phyloP scores from a whole-genome alignment of 2,329 filamentous ascomycete genomes.

The Fusarium sp. region DNA sequence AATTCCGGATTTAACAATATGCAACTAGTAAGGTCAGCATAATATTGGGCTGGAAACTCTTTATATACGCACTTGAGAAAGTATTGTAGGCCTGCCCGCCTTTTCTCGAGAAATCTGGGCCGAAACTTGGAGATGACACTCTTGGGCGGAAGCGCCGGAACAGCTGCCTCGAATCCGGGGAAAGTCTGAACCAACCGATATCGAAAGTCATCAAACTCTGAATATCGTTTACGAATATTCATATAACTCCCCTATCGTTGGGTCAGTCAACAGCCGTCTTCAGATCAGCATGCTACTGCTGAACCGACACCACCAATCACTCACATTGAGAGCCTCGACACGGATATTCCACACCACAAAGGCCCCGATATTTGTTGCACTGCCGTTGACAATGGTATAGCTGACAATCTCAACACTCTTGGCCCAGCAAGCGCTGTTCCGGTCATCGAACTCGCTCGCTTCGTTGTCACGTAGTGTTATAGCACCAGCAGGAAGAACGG shows the following conservation, averaged over 20 bases:
- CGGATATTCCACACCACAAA: constrained; percentile 96
- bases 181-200: constrained; percentile 80
- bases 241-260: constrained; percentile 65
- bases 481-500: constrained; percentile 59
- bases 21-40: constrained; percentile 66
- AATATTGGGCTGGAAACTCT: not conserved
- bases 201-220: constrained; percentile 89
- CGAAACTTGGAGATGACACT: constrained; percentile 88
- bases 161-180: constrained; percentile 82
- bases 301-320: constrained; percentile 3
- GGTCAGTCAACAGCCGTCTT: not conserved
- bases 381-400: constrained; percentile 65
- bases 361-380: constrained; percentile 73
- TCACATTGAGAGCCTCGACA: constrained; percentile 84
- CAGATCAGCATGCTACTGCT: constrained; percentile 3
- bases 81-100: constrained; percentile 84
- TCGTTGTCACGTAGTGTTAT: constrained; percentile 73
- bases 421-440: constrained; percentile 71
- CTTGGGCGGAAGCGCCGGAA: constrained; percentile 91
- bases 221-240: constrained; percentile 79
- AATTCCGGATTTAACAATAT: constrained; percentile 94
- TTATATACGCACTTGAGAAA: constrained; percentile 80
- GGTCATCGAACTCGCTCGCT: constrained; percentile 58
- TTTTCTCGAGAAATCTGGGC: constrained; percentile 84
- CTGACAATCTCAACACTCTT: constrained; percentile 69